These are phyloP conservation scores for Rhytidiadelphus loreus DNA, from an alignment of 225 moss, liverwort and hornwort species.

Conservation along the genomic window DNA sequence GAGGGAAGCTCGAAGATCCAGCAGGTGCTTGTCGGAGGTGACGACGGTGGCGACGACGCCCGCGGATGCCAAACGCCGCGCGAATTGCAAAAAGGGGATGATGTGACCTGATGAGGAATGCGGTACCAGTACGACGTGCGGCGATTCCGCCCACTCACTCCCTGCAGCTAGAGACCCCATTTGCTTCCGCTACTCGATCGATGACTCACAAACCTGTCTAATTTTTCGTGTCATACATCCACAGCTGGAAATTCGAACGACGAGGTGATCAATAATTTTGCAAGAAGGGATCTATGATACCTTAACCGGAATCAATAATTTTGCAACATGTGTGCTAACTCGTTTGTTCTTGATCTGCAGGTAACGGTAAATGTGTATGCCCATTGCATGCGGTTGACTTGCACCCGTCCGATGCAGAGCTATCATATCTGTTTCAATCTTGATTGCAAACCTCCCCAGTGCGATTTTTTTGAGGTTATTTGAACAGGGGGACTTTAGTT, in stretches of 20 bases:
- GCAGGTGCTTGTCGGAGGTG: background rate
- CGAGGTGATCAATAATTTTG: background rate
- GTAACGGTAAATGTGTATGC: background rate
- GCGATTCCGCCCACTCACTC: background rate
- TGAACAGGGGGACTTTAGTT: too few species aligned
- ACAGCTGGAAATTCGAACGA: background rate
- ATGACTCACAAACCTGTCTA: background rate
- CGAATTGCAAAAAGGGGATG: background rate
- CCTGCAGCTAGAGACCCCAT: background rate
- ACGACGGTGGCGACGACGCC: background rate
- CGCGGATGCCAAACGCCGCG: background rate
- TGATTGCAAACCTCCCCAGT: background rate
- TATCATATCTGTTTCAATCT: background rate
- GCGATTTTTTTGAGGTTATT: background rate
- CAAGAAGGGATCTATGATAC: background rate
- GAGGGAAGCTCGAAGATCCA: background rate
- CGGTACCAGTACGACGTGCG: background rate
- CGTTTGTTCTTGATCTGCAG: background rate
- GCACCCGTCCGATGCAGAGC: background rate
- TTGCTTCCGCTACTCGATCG: background rate
- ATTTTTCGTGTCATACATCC: too few species aligned
- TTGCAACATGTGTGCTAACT: background rate
- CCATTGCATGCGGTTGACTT: background rate
- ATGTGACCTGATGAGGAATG: background rate
- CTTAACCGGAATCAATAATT: background rate